Base-by-base conservation (phyloP, 768 basidiomycete genomes). In the Trametes meyenii region DNA sequence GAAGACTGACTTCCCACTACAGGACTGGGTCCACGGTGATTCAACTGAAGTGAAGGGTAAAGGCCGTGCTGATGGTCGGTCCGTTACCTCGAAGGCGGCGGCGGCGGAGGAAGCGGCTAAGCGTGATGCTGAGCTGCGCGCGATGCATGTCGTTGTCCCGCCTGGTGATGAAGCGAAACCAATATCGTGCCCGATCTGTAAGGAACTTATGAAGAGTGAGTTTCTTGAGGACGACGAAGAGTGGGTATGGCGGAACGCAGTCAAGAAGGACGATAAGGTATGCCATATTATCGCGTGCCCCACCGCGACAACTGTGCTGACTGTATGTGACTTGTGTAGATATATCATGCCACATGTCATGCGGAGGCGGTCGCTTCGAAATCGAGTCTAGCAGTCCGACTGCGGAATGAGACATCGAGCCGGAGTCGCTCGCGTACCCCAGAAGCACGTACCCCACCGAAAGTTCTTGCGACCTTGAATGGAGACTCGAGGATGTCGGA, bases 191-290 rank as follows among this genome's bases (percentile, higher is more conserved):
- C 94, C 95, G 24, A 92, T 99, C 67, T 99, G 97, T 85, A 97
- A 96, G 79, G 96, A 99, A 75, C 75, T 74, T 58, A 81, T 98
- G 74, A 92, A 93, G 79, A 85, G 88, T 66, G 96, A 97, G 78
- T 98, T 92, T 72, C 75, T 88, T 58, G 94, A 98, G 72, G 96
- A 97, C 50, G 94, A 96, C 62, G 96, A 98, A 77, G 96, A 97
- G 62, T 98, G 96, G 96, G 90, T 97, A 13, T 99, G 94, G 94
- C 85, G 83, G 71, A 96, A 99, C 70, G 94, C 96, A 0, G 80
- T 93, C 19, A 85, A 81, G 74, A 87, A 88, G 62, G 92, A 96
- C 65, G 90, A 90, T 59, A 84, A 84, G 79, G 94, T 94, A 72
- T 56, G 87, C 76, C n/a, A 61, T 55, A 21, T 38, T 24, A 5